Conservation (phyloP, 2,329 filamentous ascomycete species). For the Aspergillus fijiensis region DNA sequence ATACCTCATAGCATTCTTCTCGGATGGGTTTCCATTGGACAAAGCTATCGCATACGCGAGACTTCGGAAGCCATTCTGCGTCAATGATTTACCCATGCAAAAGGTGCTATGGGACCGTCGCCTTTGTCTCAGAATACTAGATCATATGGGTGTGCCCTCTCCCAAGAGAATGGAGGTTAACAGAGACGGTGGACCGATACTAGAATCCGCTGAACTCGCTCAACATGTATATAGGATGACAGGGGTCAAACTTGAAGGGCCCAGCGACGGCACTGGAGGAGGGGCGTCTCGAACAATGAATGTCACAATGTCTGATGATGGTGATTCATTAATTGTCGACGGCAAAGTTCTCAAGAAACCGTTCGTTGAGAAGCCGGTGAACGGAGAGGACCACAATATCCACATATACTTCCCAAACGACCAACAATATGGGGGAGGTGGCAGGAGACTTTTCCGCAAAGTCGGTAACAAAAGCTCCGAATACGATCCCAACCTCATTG, state of each 20-base stretch:
- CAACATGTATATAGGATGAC: slow-evolving; percentile 78
- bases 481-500: slow-evolving; percentile 72
- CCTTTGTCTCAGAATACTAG: slow-evolving; percentile 81
- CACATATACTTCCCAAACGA: slow-evolving; percentile 89
- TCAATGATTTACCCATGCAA: slow-evolving; percentile 97
- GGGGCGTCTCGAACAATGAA: slow-evolving; percentile 58
- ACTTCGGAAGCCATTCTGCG: slow-evolving; percentile 90
- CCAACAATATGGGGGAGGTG: slow-evolving; percentile 76
- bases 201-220: slow-evolving; percentile 76
- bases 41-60: slow-evolving; percentile 96
- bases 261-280: slow-evolving; percentile 65
- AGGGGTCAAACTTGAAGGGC: slow-evolving; percentile 70
- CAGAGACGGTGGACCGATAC: slow-evolving; percentile 80
- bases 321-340: slow-evolving; percentile 84
- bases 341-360: slow-evolving; percentile 80
- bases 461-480: slow-evolving; percentile 99
- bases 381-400: slow-evolving; percentile 97
- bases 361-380: slow-evolving; percentile 98
- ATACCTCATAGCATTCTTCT: slow-evolving; percentile 97
- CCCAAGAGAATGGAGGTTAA: slow-evolving; percentile 87
- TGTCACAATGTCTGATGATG: slow-evolving; percentile 85
- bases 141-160: slow-evolving; percentile 85
- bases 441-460: slow-evolving; percentile 89
- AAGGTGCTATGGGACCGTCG: slow-evolving; percentile 95
- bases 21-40: slow-evolving; percentile 91